Evolutionary conservation across 805 yeast genomes (phyloP).

Genomic region (Metschnikowia aberdeeniae): DNA sequence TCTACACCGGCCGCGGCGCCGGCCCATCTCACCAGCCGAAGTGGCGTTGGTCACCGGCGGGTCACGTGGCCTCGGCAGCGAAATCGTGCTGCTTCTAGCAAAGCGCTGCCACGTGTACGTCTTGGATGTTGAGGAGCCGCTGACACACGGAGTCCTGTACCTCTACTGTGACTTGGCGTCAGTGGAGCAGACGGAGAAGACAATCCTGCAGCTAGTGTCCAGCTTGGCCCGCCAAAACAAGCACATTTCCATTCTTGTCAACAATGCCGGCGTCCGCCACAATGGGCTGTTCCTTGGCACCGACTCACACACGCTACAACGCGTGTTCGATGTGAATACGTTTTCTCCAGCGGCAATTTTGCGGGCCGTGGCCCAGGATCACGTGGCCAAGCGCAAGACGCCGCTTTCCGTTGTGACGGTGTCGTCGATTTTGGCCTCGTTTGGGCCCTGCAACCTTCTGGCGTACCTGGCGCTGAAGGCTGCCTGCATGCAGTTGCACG

Average conservation of each 20-base stretch:
- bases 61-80: slow-evolving; percentile 46
- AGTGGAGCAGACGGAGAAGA: slow-evolving; percentile 13
- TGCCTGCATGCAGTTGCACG: slow-evolving; percentile 41
- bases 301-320: slow-evolving; percentile 18
- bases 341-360: slow-evolving; percentile 29
- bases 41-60: slow-evolving; percentile 49
- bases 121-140: slow-evolving; percentile 26
- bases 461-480: slow-evolving; percentile 50
- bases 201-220: slow-evolving; percentile 12
- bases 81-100: slow-evolving; percentile 27
- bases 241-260: slow-evolving; percentile 33
- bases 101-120: slow-evolving; percentile 23
- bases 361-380: slow-evolving; percentile 20
- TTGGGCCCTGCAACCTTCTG: slow-evolving; percentile 47
- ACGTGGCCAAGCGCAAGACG: slow-evolving; percentile 10
- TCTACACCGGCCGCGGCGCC: too few relatives aligned
- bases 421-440: slow-evolving; percentile 45
- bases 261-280: slow-evolving; percentile 50
- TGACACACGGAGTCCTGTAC: slow-evolving; percentile 17
- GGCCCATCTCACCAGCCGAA: slow-evolving; percentile 5
- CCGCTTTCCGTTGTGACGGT: slow-evolving; percentile 38
- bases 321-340: slow-evolving; percentile 29
- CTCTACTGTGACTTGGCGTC: slow-evolving; percentile 23
- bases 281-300: slow-evolving; percentile 25
- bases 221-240: slow-evolving; percentile 3